These are phyloP conservation scores for Verruconis gallopava DNA, from an alignment of 2,329 filamentous ascomycete genomes.

Conservation along the genomic window DNA sequence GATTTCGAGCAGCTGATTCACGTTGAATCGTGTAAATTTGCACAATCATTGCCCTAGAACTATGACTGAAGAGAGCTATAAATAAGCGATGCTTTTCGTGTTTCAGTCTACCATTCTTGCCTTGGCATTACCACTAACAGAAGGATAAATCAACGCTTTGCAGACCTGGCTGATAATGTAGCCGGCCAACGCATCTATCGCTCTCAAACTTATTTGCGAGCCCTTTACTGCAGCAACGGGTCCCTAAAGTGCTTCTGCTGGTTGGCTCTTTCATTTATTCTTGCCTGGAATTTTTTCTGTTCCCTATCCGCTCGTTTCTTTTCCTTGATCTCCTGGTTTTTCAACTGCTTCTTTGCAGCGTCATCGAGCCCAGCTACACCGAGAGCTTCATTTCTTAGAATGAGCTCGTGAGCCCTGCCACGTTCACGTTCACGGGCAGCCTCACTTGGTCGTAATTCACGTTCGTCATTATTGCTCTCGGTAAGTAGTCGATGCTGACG, in stretches of 20 bases:
- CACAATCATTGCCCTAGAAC: too few relatives aligned
- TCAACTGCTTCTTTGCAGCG: conserved; percentile 58
- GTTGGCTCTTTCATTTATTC: conserved; percentile 61
- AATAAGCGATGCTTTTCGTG: too few relatives aligned
- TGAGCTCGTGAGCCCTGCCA: conserved; percentile 23
- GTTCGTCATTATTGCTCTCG: conserved; percentile 29
- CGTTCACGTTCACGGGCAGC: conserved; percentile 20
- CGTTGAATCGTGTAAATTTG: too few relatives aligned
- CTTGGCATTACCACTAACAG: too few relatives aligned
- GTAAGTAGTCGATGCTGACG: conserved; percentile 45
- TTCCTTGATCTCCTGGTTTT: conserved; percentile 54
- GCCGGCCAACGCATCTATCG: too few relatives aligned
- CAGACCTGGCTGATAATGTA: too few relatives aligned
- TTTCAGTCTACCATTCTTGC: too few relatives aligned
- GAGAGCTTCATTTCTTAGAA: conserved; percentile 54
- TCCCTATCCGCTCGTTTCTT: conserved; percentile 51
- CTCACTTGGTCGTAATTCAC: conserved; percentile 12
- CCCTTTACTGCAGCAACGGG: conserved; percentile 23
- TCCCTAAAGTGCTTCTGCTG: conserved; percentile 61
- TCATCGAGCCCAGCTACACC: conserved; percentile 69
- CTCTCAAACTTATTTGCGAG: too few relatives aligned
- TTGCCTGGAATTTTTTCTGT: conserved; percentile 34
- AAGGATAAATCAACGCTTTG: too few relatives aligned
- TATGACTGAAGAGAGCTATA: too few relatives aligned
- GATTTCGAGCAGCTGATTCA: too few relatives aligned